Evolutionary conservation across 257 asterid genomes (phyloP).

Genomic region (Buddleja alternifolia): DNA sequence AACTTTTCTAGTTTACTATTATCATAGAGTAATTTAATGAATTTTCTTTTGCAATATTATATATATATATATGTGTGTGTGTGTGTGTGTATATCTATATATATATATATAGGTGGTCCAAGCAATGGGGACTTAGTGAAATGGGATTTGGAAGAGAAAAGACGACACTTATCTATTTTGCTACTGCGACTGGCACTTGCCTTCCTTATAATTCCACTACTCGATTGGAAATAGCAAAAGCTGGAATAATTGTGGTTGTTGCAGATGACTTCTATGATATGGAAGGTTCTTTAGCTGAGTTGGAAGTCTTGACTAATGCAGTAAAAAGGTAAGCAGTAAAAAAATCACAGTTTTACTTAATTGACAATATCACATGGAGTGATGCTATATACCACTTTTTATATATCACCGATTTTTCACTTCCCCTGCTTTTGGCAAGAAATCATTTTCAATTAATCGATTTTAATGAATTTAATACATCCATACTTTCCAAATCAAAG

Average conservation of each 20-base stretch:
- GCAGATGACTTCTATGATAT: conserved; percentile 68
- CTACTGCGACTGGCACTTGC: conserved; percentile 43
- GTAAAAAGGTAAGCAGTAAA: conserved; percentile 38
- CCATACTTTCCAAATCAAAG: too few species aligned
- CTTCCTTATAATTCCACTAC: conserved; percentile 42
- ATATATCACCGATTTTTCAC: too few species aligned
- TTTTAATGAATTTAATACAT: too few species aligned
- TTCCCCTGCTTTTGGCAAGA: too few species aligned
- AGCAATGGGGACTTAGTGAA: conserved; percentile 49
- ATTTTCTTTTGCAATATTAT: not conserved
- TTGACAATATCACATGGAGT: too few species aligned
- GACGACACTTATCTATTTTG: conserved; percentile 51
- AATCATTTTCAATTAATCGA: too few species aligned
- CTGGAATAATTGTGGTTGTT: conserved; percentile 49
- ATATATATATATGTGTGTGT: too few species aligned
- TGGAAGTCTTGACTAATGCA: conserved; percentile 51
- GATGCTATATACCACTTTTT: too few species aligned
- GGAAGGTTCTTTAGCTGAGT: conserved; percentile 49
- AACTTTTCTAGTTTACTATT: not conserved
- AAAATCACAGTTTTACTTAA: too few species aligned
- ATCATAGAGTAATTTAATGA: too few species aligned
- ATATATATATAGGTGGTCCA: conserved; percentile 50
- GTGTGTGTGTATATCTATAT: too few species aligned
- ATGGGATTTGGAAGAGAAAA: conserved; percentile 79
- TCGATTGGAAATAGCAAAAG: conserved; percentile 48